phyloP scores from a whole-genome alignment of 2,329 filamentous ascomycete species.

The Scedosporium aurantiacum region DNA sequence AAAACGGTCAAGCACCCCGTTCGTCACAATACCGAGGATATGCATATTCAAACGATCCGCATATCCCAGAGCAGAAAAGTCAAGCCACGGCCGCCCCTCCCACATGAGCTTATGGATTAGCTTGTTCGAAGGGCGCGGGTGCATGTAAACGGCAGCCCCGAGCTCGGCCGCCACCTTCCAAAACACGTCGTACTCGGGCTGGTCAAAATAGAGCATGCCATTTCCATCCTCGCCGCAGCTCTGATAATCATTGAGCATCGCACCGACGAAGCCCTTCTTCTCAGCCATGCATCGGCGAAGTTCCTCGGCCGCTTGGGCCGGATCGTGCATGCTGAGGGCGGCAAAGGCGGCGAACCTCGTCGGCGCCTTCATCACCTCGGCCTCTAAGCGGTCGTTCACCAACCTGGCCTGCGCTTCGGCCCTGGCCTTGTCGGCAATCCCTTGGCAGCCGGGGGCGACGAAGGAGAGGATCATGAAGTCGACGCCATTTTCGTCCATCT shows the following conservation, averaged over 20 bases:
- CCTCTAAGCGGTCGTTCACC: not conserved
- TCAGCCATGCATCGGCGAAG: slow-evolving; percentile 18
- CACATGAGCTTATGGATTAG: slow-evolving; percentile 1
- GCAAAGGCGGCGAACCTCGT: slow-evolving; percentile 19
- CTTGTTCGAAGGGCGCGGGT: slow-evolving; percentile 21
- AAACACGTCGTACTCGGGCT: slow-evolving; percentile 16
- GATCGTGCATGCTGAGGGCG: slow-evolving; percentile 18
- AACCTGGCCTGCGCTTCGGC: not conserved
- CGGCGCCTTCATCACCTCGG: slow-evolving; percentile 10
- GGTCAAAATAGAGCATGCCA: slow-evolving; percentile 18
- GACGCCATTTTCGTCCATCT: slow-evolving; percentile 3
- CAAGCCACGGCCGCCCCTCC: not conserved
- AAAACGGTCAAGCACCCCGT: slow-evolving; percentile 23
- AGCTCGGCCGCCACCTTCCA: slow-evolving; percentile 28
- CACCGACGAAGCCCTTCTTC: slow-evolving; percentile 21
- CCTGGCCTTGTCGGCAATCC: not conserved
- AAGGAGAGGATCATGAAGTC: slow-evolving; percentile 3
- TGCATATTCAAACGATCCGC: slow-evolving; percentile 12
- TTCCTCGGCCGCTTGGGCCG: slow-evolving; percentile 17
- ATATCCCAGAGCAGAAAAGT: not conserved
- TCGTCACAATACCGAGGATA: slow-evolving; percentile 22
- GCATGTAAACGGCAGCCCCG: slow-evolving; percentile 40
- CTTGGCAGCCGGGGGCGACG: not conserved
- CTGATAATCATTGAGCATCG: slow-evolving; percentile 17
- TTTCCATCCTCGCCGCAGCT: slow-evolving; percentile 13